Base-by-base conservation (phyloP, 768 basidiomycete genomes). In the Leucogyrophana mollusca region DNA sequence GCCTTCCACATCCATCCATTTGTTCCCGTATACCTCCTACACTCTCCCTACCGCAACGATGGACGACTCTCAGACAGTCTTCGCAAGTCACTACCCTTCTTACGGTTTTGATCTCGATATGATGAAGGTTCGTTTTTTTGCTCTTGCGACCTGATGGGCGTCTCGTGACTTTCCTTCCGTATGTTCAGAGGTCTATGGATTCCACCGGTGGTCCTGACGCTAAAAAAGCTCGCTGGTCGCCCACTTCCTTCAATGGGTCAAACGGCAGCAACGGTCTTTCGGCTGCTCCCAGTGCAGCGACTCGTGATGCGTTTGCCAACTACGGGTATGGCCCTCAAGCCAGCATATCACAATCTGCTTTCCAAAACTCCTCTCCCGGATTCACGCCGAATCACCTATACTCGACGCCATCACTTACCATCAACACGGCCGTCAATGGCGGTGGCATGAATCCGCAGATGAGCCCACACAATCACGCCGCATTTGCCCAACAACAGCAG, bases 151-250 rank as follows among this genome's bases (percentile, higher is more conserved):
- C 27, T 2, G n/a, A 21, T 33, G 34, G 27, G 11, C 45, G 57
- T 40, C 13, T 9, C 6, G 22, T 34, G 30, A 36, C 41, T 23
- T 4, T 51, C 45, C 49, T 40, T 27, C 42, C 34, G 37, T 25
- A 40, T 25, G 23, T 33, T 9, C 68, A 93, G 90, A 84, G 90
- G 69, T 84, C 90, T 43, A 90, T 92, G 80, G 91, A 92, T 68
- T 64, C 85, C 64, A 77, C 82, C 55, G 84, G 82, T 58, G 88
- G 86, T 58, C 87, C 87, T 54, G 88, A 90, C 68, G 76, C 85
- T 45, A 93, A 93, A 79, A 93, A 93, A 70, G 84, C 90, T 47
- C 87, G 90, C 56, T 91, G 90, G 90, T 90, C 87, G 22, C 87
- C 88, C 43, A 83, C 77, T 41, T 81, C 74, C 20, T 70, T 71